Conservation (phyloP, 345 rosid species). For the Euphorbia pulcherrima region DNA sequence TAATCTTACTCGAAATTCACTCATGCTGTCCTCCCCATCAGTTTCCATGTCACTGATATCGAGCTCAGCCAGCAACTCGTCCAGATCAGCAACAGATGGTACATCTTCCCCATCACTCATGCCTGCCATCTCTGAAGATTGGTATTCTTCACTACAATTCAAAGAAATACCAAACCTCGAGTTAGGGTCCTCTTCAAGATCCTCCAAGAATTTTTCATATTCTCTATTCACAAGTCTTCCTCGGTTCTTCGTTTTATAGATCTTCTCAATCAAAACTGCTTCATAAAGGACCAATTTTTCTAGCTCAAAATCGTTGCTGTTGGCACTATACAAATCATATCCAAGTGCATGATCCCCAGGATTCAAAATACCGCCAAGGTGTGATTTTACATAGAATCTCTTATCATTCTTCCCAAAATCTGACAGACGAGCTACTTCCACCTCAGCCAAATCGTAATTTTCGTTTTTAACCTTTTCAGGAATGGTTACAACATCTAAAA, state of each 20-base stretch:
- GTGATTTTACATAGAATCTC: conserved; percentile 18
- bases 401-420: conserved; percentile 24
- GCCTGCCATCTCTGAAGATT: conserved; percentile 54
- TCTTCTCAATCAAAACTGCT: conserved; percentile 20
- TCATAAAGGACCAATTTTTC: conserved; percentile 11
- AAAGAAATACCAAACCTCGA: conserved; percentile 46
- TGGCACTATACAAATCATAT: conserved; percentile 20
- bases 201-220: conserved; percentile 56
- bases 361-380: conserved; percentile 22
- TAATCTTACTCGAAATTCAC: conserved; percentile 16
- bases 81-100: conserved; percentile 44
- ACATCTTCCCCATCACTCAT: conserved; percentile 52
- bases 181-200: conserved; percentile 55
- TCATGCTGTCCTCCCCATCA: conserved; percentile 35
- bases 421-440: conserved; percentile 26
- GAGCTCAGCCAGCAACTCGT: conserved; percentile 55
- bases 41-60: conserved; percentile 37
- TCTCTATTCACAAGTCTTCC: conserved; percentile 17
- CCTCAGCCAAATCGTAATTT: conserved; percentile 31
- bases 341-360: conserved; percentile 30
- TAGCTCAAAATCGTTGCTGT: conserved; percentile 17
- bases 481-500: conserved; percentile 42
- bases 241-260: conserved; percentile 18
- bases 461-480: conserved; percentile 26
- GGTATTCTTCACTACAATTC: conserved; percentile 47